Percentiles rank a stretch among this genome's conserved stretches.
These are phyloP conservation scores for Sporisorium exsertum DNA, from an alignment of 1,284 basidiomycete genomes.

Conservation along the genomic window DNA sequence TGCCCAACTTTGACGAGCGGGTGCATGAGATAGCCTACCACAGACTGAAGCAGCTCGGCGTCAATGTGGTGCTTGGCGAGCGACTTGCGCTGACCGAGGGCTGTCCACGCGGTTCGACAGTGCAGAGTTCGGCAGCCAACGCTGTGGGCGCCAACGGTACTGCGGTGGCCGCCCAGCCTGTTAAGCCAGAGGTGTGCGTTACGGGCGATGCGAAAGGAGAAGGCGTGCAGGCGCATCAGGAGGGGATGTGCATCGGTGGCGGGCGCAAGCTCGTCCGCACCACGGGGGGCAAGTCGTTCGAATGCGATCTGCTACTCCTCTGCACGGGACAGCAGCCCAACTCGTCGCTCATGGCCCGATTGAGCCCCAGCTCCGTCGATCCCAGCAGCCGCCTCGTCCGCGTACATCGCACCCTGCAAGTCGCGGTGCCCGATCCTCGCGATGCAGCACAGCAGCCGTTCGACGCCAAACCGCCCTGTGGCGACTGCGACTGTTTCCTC, in stretches of 20 bases:
- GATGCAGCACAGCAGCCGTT: constrained; percentile 33
- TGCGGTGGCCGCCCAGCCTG: constrained; percentile 10
- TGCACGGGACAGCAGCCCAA: constrained; percentile 47
- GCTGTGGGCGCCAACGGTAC: constrained; percentile 14
- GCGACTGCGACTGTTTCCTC: constrained; percentile 68
- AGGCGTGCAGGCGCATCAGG: constrained; percentile 45
- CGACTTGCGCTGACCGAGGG: constrained; percentile 64
- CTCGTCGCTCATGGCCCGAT: constrained; percentile 39
- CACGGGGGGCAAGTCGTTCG: constrained; percentile 62
- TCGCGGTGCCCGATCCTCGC: constrained; percentile 56
- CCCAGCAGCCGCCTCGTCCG: constrained; percentile 56
- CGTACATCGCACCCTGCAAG: constrained; percentile 62
- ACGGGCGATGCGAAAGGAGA: constrained; percentile 55
- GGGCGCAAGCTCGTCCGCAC: constrained; percentile 63
- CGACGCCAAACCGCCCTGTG: constrained; percentile 60
- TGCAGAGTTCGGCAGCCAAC: constrained; percentile 32
- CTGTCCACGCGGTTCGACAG: constrained; percentile 61
- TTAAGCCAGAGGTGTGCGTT: constrained; percentile 33
- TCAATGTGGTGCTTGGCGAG: constrained; percentile 66
- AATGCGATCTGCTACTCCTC: constrained; percentile 58
- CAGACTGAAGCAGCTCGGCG: constrained; percentile 60
- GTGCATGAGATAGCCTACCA: constrained; percentile 62
- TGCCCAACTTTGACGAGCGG: constrained; percentile 66
- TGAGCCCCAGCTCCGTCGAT: constrained; percentile 62
- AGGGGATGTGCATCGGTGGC: constrained; percentile 54